Evolutionary conservation across 176 grass and related monocot species (phyloP).

Genomic region (Avena atlantica): DNA sequence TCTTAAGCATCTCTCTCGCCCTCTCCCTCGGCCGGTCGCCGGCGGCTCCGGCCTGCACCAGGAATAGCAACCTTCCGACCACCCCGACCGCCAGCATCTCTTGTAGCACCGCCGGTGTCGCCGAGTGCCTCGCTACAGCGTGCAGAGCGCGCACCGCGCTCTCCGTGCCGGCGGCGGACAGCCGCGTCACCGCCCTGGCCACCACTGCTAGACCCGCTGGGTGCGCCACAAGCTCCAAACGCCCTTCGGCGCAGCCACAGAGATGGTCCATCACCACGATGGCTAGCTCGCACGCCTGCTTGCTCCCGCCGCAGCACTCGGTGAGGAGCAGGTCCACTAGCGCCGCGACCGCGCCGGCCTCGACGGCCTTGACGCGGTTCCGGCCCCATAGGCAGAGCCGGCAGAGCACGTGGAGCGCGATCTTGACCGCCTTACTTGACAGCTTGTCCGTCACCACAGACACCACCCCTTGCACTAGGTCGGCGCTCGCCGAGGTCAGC

Average conservation of each 20-base stretch:
- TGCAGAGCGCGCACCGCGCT: slow-evolving; percentile 63
- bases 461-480: slow-evolving; percentile 58
- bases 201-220: slow-evolving; percentile 73
- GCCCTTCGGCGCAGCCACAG: slow-evolving; percentile 79
- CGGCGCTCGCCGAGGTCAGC: slow-evolving; percentile 36
- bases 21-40: slow-evolving; percentile 60
- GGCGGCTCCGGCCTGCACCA: slow-evolving; percentile 69
- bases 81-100: slow-evolving; percentile 85
- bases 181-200: slow-evolving; percentile 52
- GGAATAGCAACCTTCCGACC: slow-evolving; percentile 61
- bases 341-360: slow-evolving; percentile 59
- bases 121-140: slow-evolving; percentile 62
- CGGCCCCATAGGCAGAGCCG: slow-evolving; percentile 53
- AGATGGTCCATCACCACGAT: slow-evolving; percentile 64
- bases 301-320: slow-evolving; percentile 36
- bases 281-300: slow-evolving; percentile 52
- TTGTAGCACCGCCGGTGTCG: slow-evolving; percentile 61
- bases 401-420: slow-evolving; percentile 66
- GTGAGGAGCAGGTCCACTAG: slow-evolving; percentile 66
- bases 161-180: slow-evolving; percentile 58
- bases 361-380: slow-evolving; percentile 45
- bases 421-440: slow-evolving; percentile 57
- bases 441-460: slow-evolving; percentile 42
- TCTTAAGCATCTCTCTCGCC: slow-evolving; percentile 75
- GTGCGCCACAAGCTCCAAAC: slow-evolving; percentile 65